phyloP scores from a whole-genome alignment of 1,284 basidiomycete genomes.

The Singerocomus rubriflavus region DNA sequence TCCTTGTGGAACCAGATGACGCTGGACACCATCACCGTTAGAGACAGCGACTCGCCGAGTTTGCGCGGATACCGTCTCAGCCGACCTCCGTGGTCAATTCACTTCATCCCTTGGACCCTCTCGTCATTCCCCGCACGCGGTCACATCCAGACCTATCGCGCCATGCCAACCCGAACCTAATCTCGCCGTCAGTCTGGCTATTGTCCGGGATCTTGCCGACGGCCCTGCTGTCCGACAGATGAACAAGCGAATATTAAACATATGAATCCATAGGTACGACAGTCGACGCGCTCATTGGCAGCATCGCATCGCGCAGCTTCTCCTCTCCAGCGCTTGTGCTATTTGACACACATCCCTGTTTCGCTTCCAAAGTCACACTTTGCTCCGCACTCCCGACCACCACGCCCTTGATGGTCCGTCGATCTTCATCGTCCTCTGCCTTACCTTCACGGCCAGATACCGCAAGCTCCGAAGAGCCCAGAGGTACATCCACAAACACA shows the following conservation, averaged over 20 bases:
- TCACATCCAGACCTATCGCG: neutral
- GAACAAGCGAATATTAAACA: slow-evolving; percentile 16
- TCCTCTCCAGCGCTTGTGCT: slow-evolving; percentile 18
- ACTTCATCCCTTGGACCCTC: slow-evolving; percentile 20
- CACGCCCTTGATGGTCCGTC: slow-evolving; percentile 55
- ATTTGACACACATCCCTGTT: slow-evolving; percentile 7
- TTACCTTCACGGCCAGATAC: slow-evolving; percentile 9
- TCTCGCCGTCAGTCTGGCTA: slow-evolving; percentile 4
- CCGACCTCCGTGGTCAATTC: slow-evolving; percentile 17
- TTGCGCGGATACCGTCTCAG: too few relatives aligned
- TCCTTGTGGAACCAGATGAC: too few relatives aligned
- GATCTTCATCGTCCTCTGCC: slow-evolving; percentile 51
- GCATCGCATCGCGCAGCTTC: slow-evolving; percentile 19
- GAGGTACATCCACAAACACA: slow-evolving; percentile 13
- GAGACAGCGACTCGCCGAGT: too few relatives aligned
- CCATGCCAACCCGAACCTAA: slow-evolving; percentile 18
- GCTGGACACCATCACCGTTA: too few relatives aligned
- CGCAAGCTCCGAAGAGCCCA: slow-evolving; percentile 7
- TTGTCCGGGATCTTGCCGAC: slow-evolving; percentile 7
- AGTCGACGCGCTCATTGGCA: slow-evolving; percentile 14
- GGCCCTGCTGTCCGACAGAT: neutral
- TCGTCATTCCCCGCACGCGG: slow-evolving; percentile 19
- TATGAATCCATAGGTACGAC: slow-evolving; percentile 23
- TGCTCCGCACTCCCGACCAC: slow-evolving; percentile 29
- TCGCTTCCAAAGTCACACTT: slow-evolving; percentile 12